Evolutionary conservation across 768 basidiomycete genomes (phyloP).

Genomic region (Podaxis mareebaensis): DNA sequence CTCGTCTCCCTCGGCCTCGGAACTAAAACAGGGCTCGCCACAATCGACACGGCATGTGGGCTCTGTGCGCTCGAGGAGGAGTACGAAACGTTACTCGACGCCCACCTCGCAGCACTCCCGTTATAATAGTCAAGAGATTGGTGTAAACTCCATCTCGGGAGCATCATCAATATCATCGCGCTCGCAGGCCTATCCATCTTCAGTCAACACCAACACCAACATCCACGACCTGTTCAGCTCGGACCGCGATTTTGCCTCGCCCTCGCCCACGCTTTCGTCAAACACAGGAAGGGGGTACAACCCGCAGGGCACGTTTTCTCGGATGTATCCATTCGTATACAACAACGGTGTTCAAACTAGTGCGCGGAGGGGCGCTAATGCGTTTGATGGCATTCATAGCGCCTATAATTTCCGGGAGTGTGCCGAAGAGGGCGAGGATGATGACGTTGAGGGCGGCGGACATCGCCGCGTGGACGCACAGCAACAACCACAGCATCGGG

Average conservation of each 20-base stretch:
- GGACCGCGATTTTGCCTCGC: not conserved
- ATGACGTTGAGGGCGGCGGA: not conserved
- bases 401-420: not conserved
- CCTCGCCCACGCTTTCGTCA: conserved; percentile 1
- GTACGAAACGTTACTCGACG: not conserved
- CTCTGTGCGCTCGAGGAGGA: not conserved
- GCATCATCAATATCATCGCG: conserved; percentile 20
- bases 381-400: conserved; percentile 8
- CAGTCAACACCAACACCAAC: not conserved
- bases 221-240: not conserved
- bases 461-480: not conserved
- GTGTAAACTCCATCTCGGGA: conserved; percentile 24
- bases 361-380: conserved; percentile 3
- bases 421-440: not conserved
- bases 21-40: not conserved
- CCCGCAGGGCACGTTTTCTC: not conserved
- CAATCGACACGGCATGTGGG: not conserved
- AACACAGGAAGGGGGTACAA: not conserved
- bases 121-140: conserved; percentile 28
- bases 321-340: conserved; percentile 8
- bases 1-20: conserved; percentile 9
- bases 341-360: conserved; percentile 1
- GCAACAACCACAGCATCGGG: not conserved
- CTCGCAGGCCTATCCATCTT: conserved; percentile 13
- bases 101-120: not conserved